Evolutionary conservation across 192 early-diverging fungal species (phyloP), one percentile per base, ranked within the genome.

Genomic region (Anaeromyces robustus): DNA sequence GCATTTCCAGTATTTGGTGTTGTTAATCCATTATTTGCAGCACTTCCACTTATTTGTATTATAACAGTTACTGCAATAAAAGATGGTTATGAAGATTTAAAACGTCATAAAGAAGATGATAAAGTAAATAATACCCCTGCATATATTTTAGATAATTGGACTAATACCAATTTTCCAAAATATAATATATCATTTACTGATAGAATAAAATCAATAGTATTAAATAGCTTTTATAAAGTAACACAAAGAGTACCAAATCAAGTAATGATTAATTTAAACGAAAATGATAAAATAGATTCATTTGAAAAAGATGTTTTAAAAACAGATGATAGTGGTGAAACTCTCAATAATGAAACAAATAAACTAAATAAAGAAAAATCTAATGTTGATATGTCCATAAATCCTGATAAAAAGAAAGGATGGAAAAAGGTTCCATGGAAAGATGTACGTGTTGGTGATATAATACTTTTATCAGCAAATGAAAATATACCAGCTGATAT

Each of bases 11-110:
- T 89, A 18, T 93, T 94, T 80, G 80, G 85, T 17, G 86, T 87
- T 12, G 92, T 92, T 30, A 85, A 86, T 31, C 95, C 96, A 0
- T 84, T 89, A 31, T 87, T 97, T 41, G 90, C 95, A 30, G 94
- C 94, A 6, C 79, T 96, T 28, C 95, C 96, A 19, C 86, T 99
- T 77, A 85, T 93, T 28, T 87, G 93, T 19, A 95, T 99, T 81
- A 85, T 97, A 16, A 29, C 84, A 7, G 84, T 96, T 68, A 96
- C 95, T 2, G 92, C 92, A 77, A 83, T 91, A 81, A 98, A 97
- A 85, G 96, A 97, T 81, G 97, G 89, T 29, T 89, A 95, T 81
- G 97, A 99, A 87, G 97, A 99, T 86, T 94, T 88, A 80, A 93
- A 93, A 81, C 92, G 97, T 77, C 90, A 95, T 81, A 84, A 90